Conservation (phyloP, 2,329 filamentous ascomycete species). For the Fusarium caatingaense region DNA sequence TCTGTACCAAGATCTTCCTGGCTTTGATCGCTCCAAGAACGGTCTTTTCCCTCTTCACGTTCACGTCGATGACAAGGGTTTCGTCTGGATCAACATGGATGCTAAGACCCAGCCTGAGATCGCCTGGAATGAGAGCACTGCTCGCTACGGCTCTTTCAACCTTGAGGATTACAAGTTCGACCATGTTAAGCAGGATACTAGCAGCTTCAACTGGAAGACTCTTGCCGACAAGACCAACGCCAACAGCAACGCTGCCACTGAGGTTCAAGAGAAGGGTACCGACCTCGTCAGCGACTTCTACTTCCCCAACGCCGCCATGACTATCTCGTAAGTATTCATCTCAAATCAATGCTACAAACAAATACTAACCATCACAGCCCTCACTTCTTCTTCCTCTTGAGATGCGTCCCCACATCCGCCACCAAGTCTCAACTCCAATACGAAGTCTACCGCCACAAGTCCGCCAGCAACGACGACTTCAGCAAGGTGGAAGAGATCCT, state of each 20-base stretch:
- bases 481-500: conserved; percentile 19
- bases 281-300: conserved; percentile 34
- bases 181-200: conserved; percentile 65
- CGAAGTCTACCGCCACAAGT: conserved; percentile 36
- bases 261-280: conserved; percentile 19
- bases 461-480: conserved; percentile 27
- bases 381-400: conserved; percentile 31
- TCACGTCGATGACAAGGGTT: conserved; percentile 64
- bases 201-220: conserved; percentile 69
- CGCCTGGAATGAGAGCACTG: conserved; percentile 60
- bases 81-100: conserved; percentile 70
- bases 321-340: conserved; percentile 42
- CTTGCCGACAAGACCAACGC: conserved; percentile 50
- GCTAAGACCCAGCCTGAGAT: conserved; percentile 55
- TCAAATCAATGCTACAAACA: too few relatives aligned
- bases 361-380: conserved; percentile 49
- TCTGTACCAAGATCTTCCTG: conserved; percentile 65
- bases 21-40: conserved; percentile 67
- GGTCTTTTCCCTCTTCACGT: conserved; percentile 65
- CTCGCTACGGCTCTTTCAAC: conserved; percentile 57
- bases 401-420: conserved; percentile 28
- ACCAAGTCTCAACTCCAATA: conserved; percentile 25
- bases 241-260: conserved; percentile 20
- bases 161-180: conserved; percentile 66
- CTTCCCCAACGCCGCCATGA: conserved; percentile 39